Evolutionary conservation across 2,329 filamentous ascomycete genomes (phyloP).

Genomic region (Capronia epimyces): DNA sequence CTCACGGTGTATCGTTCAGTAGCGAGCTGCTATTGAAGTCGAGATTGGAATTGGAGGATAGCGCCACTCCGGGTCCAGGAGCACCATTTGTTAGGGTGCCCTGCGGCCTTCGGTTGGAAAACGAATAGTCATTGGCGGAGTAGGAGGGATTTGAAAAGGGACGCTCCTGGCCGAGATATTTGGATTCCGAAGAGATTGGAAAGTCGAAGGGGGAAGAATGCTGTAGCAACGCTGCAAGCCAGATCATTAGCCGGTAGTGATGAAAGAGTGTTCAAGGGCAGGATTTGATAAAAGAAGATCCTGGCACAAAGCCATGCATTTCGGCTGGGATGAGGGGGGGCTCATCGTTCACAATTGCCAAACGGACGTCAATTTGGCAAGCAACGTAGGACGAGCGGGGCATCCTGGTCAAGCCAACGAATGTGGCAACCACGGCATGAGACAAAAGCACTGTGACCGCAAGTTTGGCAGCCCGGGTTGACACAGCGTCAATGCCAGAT

Average conservation of each 20-base stretch:
- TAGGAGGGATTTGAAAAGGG: slow-evolving; percentile 33
- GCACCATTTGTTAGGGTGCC: slow-evolving; percentile 19
- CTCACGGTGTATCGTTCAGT: slow-evolving; percentile 24
- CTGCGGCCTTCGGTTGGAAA: slow-evolving; percentile 15
- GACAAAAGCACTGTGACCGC: slow-evolving; percentile 10
- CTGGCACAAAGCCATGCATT: slow-evolving; percentile 24
- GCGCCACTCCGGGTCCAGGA: slow-evolving; percentile 13
- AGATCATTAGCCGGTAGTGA: slow-evolving; percentile 29
- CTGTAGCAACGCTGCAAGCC: slow-evolving; percentile 34
- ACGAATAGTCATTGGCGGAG: slow-evolving; percentile 25
- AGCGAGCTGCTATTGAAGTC: slow-evolving; percentile 22
- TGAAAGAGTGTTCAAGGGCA: slow-evolving; percentile 9
- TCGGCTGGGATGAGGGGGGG: slow-evolving; percentile 19
- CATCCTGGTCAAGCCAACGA: slow-evolving; percentile 22
- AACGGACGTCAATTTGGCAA: slow-evolving; percentile 21
- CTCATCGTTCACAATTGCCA: slow-evolving; percentile 21
- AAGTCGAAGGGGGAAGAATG: slow-evolving; percentile 38
- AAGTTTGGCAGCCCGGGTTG: slow-evolving; percentile 11
- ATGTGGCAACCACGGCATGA: slow-evolving; percentile 20
- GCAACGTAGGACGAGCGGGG: slow-evolving; percentile 25
- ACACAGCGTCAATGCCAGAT: slow-evolving; percentile 24
- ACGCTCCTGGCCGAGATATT: slow-evolving; percentile 37
- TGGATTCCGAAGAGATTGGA: slow-evolving; percentile 37
- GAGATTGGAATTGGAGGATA: slow-evolving; percentile 21
- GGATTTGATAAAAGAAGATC: slow-evolving; percentile 26